These are phyloP conservation scores for Phaeosphaeriaceae sp. DNA, from an alignment of 2,329 filamentous ascomycete species.

Conservation along the genomic window DNA sequence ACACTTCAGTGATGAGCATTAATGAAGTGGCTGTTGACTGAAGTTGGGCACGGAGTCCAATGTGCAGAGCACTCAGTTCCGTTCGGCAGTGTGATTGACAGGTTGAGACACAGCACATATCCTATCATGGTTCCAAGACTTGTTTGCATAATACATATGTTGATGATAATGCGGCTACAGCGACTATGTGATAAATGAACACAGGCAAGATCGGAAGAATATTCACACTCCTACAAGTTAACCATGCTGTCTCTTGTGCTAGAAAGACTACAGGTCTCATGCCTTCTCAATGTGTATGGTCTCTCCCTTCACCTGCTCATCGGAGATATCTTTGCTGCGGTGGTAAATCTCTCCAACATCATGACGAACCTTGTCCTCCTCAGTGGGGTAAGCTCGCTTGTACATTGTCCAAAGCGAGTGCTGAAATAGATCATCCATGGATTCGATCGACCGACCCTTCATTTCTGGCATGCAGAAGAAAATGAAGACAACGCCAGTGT, in stretches of 20 bases:
- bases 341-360: slow-evolving; percentile 34
- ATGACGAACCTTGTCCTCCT: slow-evolving; percentile 43
- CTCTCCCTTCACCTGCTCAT: slow-evolving; percentile 9
- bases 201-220: too few species aligned
- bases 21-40: too few species aligned
- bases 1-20: too few species aligned
- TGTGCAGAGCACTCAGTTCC: too few species aligned
- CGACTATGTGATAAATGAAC: too few species aligned
- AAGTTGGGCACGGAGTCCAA: too few species aligned
- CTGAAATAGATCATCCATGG: slow-evolving; percentile 46
- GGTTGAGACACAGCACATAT: too few species aligned
- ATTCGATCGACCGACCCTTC: slow-evolving; percentile 42
- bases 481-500: slow-evolving; percentile 43
- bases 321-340: slow-evolving; percentile 1
- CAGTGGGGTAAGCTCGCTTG: slow-evolving; percentile 49
- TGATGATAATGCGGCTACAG: too few species aligned
- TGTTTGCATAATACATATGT: too few species aligned
- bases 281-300: slow-evolving; percentile 10
- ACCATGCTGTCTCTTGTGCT: not conserved
- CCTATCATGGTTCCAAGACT: too few species aligned
- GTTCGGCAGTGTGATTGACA: too few species aligned
- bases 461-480: slow-evolving; percentile 43
- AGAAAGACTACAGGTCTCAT: not conserved
- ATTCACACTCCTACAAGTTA: too few species aligned
- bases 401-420: slow-evolving; percentile 52